Base-by-base conservation (phyloP, 1,284 basidiomycete genomes). In the Sutorius eximius region DNA sequence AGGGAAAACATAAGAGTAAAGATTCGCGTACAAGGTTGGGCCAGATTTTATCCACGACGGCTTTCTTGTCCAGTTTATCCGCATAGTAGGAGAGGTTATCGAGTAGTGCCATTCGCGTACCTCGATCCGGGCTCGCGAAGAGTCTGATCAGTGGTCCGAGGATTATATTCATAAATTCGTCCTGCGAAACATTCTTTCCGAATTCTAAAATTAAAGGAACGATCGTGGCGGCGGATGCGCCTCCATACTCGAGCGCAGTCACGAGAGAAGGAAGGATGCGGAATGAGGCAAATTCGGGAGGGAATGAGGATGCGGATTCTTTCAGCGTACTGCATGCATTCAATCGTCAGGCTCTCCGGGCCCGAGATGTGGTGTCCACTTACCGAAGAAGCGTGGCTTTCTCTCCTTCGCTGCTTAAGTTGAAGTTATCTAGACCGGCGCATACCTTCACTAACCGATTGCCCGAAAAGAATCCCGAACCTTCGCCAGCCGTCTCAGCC, bases 71-170 rank as follows among this genome's bases (percentile, higher is more conserved):
- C 52, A 99, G 73, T 66, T 90, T 92, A 49, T 96, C 92, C 1
- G 82, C 84, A 68, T 94, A 98, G 58, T 93, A 86, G 2, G 84
- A 77, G 36, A 99, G 73, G 37, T 89, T 86, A 44, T 98, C 95
- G 13, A 99, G 80, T 37, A 99, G 73, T 1, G 93, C 94, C 89
- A 99, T 96, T 29, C 96, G 82, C 20, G 91, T 95, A 0, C 93
- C 94, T 45, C 97, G 83, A 72, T 99, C 95, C 0, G 93, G 90
- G 61, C 87, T 94, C 2, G 88, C 81, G 62, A 83, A 98, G 27
- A 97, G 78, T 70, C 89, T 92, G 45, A 93, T 80, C 0, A 98
- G 77, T 1, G 95, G 93, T 4, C 82, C 82, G 1, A 95, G 72
- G 13, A 97, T 83, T 2, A 83, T 71, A 42, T 80, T 80, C 3